phyloP scores from a whole-genome alignment of 768 basidiomycete genomes.

The Antrodiella citrinella region DNA sequence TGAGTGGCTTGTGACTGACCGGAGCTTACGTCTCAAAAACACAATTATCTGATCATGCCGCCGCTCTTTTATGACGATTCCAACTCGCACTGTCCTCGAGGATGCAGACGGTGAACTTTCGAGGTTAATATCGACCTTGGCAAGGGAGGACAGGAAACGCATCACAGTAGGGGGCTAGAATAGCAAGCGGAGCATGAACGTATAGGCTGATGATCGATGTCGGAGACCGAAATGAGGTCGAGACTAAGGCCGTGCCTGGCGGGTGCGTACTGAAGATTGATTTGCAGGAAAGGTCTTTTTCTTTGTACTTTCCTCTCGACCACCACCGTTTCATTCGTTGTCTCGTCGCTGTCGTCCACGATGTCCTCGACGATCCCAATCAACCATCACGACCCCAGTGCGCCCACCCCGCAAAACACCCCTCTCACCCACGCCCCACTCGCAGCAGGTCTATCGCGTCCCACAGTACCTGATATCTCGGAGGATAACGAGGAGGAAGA shows the following conservation, averaged over 20 bases:
- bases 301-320: constrained; percentile 17
- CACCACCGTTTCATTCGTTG: constrained; percentile 9
- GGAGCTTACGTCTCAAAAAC: neutral
- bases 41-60: neutral
- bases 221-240: too few species aligned
- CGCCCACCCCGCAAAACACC: constrained; percentile 94
- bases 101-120: too few species aligned
- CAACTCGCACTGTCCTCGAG: too few species aligned
- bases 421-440: constrained; percentile 80
- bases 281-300: neutral
- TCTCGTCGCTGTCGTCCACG: constrained; percentile 13
- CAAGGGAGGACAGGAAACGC: too few species aligned
- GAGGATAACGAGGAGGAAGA: constrained; percentile 48
- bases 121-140: too few species aligned
- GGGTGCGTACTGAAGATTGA: too few species aligned
- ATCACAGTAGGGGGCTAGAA: too few species aligned
- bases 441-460: constrained; percentile 70
- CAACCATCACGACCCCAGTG: constrained; percentile 49
- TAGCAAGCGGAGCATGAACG: too few species aligned
- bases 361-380: constrained; percentile 74
- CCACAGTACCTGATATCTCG: constrained; percentile 80
- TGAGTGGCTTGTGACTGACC: neutral
- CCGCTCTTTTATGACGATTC: neutral
- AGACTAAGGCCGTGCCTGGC: too few species aligned
- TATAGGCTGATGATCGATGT: too few species aligned